phyloP scores from a whole-genome alignment of 176 grass and related monocot species.

The Typha latifolia region DNA sequence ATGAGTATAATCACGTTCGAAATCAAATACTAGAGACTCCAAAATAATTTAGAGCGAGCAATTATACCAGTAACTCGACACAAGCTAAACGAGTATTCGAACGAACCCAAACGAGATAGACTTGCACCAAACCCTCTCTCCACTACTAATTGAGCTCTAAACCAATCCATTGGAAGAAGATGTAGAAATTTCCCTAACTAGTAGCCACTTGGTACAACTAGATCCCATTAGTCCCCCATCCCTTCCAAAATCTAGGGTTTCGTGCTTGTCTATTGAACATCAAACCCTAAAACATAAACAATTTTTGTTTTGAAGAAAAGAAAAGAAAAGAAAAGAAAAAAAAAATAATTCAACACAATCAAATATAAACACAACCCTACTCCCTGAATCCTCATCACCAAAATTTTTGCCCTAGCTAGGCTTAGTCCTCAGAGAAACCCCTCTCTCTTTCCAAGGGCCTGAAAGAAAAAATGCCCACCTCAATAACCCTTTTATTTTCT shows the following conservation, averaged over 20 bases:
- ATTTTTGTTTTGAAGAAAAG: neutral
- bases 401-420: neutral
- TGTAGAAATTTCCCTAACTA: neutral
- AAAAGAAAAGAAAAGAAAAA: neutral
- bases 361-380: neutral
- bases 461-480: neutral
- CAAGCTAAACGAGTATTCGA: no score
- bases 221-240: neutral
- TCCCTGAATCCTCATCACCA: neutral
- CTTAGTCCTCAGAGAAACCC: neutral
- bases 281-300: neutral
- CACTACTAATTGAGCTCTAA: no score
- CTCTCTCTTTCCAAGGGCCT: neutral
- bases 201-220: neutral
- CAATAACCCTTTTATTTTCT: no score
- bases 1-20: no score
- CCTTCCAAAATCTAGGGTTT: neutral
- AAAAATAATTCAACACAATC: neutral
- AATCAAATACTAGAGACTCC: no score
- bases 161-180: neutral
- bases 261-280: neutral
- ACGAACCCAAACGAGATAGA: no score
- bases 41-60: no score
- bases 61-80: no score
- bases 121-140: no score